Evolutionary conservation across 257 asterid species (phyloP), one percentile per base, ranked within the genome.

Genomic region (Ligustrum vulgare): DNA sequence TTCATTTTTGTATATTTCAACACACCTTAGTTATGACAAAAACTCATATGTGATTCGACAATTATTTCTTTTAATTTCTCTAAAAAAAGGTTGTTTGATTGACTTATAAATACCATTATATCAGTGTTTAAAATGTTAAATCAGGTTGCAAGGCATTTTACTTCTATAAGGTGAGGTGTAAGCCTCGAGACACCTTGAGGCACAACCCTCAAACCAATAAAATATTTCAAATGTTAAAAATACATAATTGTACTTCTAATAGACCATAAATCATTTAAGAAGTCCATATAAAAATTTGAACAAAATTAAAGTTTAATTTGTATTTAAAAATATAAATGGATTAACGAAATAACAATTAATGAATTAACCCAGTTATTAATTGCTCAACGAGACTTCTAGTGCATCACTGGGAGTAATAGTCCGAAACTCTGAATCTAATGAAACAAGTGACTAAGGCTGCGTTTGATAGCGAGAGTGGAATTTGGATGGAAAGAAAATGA

Each of bases 51-150:
- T 51, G 62, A 8, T 7, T 51, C 25, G n/a, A n/a, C 20, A 6
- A n/a, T 51, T 51, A 8, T 54, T 18, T 54, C 63, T 54, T 6
- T 54, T 54, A 25, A 54, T n/a, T 54, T 54, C 28, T 4, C 63
- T 54, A n/a, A 54, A 18, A 18, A n/a, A 5, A n/a, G 15, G 63
- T 54, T 54, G 6, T 10, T 10, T 6, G 8, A 13, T 45, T 54
- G 63, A 54, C 25, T n/a, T 54, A 54, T 54, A 54, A 54, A 18
- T 54, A 54, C 8, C 28, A 54, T 54, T 54, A n/a, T 18, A 54
- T 54, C 63, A n/a, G 25, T 54, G 63, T 54, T 54, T n/a, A n/a
- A 54, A 54, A n/a, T n/a, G 63, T 54, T 54, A 54, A 54, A 54
- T 54, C 28, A 54, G 8, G 60, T 49, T 18, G 0, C 13, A 8